A percentile compares a stretch with the other conserved stretches of the same genome.
These are phyloP conservation scores for Sporobolomyces roseus DNA, from an alignment of 768 basidiomycete genomes.

Conservation along the genomic window DNA sequence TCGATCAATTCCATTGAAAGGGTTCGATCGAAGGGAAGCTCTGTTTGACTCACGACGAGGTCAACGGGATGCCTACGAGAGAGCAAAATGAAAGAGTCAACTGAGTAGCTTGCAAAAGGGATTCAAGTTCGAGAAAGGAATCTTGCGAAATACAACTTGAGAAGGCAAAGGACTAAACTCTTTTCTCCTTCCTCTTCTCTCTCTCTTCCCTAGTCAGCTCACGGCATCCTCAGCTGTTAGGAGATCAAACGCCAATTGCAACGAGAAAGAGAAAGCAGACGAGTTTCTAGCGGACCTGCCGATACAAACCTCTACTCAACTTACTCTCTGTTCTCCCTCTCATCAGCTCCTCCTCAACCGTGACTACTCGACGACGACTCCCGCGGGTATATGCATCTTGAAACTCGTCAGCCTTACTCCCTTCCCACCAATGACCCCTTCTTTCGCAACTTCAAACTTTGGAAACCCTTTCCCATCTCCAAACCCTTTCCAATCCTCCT, in stretches of 20 bases:
- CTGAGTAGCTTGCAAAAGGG: too few species aligned
- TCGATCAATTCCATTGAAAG: too few species aligned
- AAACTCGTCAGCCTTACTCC: constrained; percentile 4
- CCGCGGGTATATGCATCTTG: constrained; percentile 9
- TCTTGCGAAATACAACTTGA: too few species aligned
- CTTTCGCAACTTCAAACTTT: neutral
- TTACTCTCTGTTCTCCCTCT: neutral
- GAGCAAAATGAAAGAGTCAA: neutral
- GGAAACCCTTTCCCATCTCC: constrained; percentile 24
- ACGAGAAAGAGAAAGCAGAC: too few species aligned
- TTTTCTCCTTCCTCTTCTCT: too few species aligned
- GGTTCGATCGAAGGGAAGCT: too few species aligned
- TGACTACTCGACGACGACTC: neutral
- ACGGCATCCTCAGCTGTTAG: too few species aligned
- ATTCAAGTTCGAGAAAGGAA: too few species aligned
- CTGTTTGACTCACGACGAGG: neutral
- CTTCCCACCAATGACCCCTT: constrained; percentile 4
- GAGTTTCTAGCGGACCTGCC: too few species aligned
- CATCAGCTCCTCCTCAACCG: neutral
- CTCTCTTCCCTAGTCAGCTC: too few species aligned
- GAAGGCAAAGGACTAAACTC: too few species aligned
- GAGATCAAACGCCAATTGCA: neutral
- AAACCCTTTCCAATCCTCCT: constrained; percentile 5
- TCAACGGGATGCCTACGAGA: neutral
- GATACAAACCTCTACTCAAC: too few species aligned